Evolutionary conservation across 2,329 filamentous ascomycete species (phyloP).

Genomic region (Sclerotinia minor): DNA sequence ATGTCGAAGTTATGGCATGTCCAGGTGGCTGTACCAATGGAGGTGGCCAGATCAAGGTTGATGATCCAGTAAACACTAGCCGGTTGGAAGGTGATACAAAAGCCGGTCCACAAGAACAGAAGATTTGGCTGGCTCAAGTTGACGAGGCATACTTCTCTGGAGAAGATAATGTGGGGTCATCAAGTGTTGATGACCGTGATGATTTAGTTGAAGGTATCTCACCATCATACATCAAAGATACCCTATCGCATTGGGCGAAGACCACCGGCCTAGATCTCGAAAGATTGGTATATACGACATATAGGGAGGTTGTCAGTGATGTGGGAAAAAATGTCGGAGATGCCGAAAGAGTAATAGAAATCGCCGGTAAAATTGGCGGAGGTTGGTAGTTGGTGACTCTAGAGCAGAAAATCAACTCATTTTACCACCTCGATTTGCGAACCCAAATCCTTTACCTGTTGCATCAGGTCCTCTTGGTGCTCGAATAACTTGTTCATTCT

Average conservation of each 20-base stretch:
- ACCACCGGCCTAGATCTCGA: slow-evolving; percentile 69
- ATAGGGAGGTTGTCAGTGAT: slow-evolving; percentile 89
- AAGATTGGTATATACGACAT: slow-evolving; percentile 80
- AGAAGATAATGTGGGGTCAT: slow-evolving; percentile 50
- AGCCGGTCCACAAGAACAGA: slow-evolving; percentile 75
- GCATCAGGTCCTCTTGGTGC: slow-evolving; percentile 76
- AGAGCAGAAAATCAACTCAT: slow-evolving; percentile 46
- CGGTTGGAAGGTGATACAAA: slow-evolving; percentile 53
- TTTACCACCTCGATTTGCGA: slow-evolving; percentile 63
- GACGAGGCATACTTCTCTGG: slow-evolving; percentile 90
- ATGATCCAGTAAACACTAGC: slow-evolving; percentile 66
- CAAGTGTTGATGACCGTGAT: slow-evolving; percentile 36
- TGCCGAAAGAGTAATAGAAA: slow-evolving; percentile 79
- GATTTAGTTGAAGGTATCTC: slow-evolving; percentile 65
- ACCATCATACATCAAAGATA: slow-evolving; percentile 62
- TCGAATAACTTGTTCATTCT: slow-evolving; percentile 67
- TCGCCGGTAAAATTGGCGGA: slow-evolving; percentile 88
- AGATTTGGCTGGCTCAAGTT: slow-evolving; percentile 77
- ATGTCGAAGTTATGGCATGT: slow-evolving; percentile 98
- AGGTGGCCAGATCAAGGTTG: slow-evolving; percentile 89
- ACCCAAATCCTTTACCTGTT: slow-evolving; percentile 75
- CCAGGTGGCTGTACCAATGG: slow-evolving; percentile 98
- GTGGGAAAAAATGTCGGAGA: slow-evolving; percentile 77
- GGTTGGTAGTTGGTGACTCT: slow-evolving; percentile 93
- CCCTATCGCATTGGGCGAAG: slow-evolving; percentile 73